phyloP scores from a whole-genome alignment of 1,284 basidiomycete genomes.

The Cronartium quercuum region DNA sequence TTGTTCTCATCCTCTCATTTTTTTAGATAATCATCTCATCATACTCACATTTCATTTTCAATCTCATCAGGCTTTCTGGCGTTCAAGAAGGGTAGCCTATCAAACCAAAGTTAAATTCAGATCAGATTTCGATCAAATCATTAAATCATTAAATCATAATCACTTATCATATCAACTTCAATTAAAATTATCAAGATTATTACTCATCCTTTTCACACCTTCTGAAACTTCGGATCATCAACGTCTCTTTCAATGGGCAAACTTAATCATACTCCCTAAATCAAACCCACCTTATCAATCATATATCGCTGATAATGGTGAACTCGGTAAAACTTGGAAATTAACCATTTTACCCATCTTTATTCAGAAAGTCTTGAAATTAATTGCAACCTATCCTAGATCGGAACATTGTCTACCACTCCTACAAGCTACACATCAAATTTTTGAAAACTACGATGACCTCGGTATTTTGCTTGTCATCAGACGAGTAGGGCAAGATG shows the following conservation, averaged over 20 bases:
- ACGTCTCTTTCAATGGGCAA: slow-evolving; percentile 6
- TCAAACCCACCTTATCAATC: background rate
- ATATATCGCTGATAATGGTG: background rate
- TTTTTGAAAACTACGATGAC: background rate
- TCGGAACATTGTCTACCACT: slow-evolving; percentile 6
- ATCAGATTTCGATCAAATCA: slow-evolving; percentile 22
- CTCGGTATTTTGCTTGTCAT: background rate
- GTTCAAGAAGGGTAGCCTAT: slow-evolving; percentile 2
- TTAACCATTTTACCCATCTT: slow-evolving; percentile 10
- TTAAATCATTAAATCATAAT: slow-evolving; percentile 4
- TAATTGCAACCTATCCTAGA: slow-evolving; percentile 12
- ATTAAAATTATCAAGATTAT: slow-evolving; percentile 7
- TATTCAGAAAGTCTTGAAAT: slow-evolving; percentile 2
- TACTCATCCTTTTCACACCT: slow-evolving; percentile 21
- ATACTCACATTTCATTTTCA: background rate
- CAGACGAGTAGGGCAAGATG: background rate
- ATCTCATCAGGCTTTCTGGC: slow-evolving; percentile 9
- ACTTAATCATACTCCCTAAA: slow-evolving; percentile 1
- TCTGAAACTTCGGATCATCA: slow-evolving; percentile 7
- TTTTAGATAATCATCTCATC: background rate
- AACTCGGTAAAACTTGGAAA: slow-evolving; percentile 10
- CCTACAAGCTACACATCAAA: slow-evolving; percentile 5
- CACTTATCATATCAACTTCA: slow-evolving; percentile 17
- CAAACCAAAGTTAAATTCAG: slow-evolving; percentile 8
- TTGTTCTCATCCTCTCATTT: background rate